phyloP scores from a whole-genome alignment of 139 green algal species.

The Chlorella sorokiniana region DNA sequence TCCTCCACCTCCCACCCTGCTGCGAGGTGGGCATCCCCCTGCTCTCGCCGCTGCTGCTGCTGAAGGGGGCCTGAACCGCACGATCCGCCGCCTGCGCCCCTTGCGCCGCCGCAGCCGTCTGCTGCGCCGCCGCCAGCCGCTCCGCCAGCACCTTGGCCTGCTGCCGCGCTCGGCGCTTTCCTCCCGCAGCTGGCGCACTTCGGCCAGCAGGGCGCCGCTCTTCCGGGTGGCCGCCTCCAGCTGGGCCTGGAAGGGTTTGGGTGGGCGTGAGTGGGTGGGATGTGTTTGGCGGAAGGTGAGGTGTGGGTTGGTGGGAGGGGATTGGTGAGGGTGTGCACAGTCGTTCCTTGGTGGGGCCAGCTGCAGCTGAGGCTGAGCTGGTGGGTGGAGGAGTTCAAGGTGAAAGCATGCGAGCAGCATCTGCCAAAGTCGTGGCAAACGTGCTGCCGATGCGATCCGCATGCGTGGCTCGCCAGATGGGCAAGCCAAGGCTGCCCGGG shows the following conservation, averaged over 20 bases:
- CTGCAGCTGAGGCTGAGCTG: too few relatives aligned
- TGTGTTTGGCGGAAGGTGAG: too few relatives aligned
- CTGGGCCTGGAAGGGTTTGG: slow-evolving; percentile 1
- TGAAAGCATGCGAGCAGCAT: too few relatives aligned
- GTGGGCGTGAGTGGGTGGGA: neutral
- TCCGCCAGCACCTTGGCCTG: neutral
- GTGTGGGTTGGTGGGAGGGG: too few relatives aligned
- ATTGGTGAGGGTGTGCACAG: too few relatives aligned
- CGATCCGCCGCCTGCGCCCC: neutral
- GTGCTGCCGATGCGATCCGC: too few relatives aligned
- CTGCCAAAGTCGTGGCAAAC: too few relatives aligned
- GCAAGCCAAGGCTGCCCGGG: too few relatives aligned
- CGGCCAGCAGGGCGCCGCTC: slow-evolving; percentile 10
- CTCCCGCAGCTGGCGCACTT: slow-evolving; percentile 21
- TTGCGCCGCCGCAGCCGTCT: neutral
- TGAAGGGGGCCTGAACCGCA: too few relatives aligned
- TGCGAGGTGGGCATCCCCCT: neutral
- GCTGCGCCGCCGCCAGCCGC: slow-evolving; percentile 11
- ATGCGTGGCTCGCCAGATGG: too few relatives aligned
- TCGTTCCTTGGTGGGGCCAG: too few relatives aligned
- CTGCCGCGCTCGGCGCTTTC: slow-evolving; percentile 22
- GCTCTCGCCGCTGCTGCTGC: neutral
- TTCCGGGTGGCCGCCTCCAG: slow-evolving; percentile 19
- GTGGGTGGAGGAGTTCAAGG: too few relatives aligned
- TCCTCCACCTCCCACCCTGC: neutral